Evolutionary conservation across 768 basidiomycete species (phyloP).

Genomic region (Brasilioporus rufonigricans): DNA sequence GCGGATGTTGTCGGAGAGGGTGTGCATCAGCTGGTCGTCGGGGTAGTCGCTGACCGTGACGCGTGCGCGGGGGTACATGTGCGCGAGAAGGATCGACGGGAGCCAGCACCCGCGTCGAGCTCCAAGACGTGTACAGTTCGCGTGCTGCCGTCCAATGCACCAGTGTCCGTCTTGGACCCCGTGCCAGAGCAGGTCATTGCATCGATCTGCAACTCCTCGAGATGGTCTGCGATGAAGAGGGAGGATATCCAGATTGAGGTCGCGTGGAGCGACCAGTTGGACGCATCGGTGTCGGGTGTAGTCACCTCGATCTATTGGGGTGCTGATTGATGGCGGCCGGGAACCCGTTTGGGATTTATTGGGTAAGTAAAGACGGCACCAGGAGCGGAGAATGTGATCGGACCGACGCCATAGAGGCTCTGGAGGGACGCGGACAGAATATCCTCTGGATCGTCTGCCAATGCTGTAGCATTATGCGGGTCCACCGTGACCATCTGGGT

Average conservation of each 20-base stretch:
- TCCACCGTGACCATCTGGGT: not conserved
- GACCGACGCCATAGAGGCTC: conserved; percentile 58
- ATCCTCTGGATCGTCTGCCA: conserved; percentile 58
- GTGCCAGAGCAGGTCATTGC: conserved; percentile 16
- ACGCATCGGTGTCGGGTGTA: conserved; percentile 63
- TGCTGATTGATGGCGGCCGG: conserved; percentile 4
- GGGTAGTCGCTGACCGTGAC: conserved; percentile 73
- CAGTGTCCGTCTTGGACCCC: too few species aligned
- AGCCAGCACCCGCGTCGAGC: conserved; percentile 71
- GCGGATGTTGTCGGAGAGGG: conserved; percentile 55
- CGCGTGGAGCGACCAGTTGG: conserved; percentile 76
- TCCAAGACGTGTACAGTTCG: conserved; percentile 50
- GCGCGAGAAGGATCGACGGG: conserved; percentile 67
- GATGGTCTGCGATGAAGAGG: conserved; percentile 62
- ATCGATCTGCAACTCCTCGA: conserved; percentile 46
- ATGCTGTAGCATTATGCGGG: not conserved
- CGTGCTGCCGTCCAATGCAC: too few species aligned
- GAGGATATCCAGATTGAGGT: conserved; percentile 75
- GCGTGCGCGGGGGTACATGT: conserved; percentile 35
- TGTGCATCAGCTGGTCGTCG: conserved; percentile 56
- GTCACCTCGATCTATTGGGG: conserved; percentile 39
- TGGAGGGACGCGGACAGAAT: conserved; percentile 64
- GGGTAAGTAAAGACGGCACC: conserved; percentile 53
- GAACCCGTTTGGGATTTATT: conserved; percentile 15
- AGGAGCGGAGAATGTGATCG: conserved; percentile 57